Base-by-base conservation (phyloP, 2,329 filamentous ascomycete species). In the Aspergillus terreus region DNA sequence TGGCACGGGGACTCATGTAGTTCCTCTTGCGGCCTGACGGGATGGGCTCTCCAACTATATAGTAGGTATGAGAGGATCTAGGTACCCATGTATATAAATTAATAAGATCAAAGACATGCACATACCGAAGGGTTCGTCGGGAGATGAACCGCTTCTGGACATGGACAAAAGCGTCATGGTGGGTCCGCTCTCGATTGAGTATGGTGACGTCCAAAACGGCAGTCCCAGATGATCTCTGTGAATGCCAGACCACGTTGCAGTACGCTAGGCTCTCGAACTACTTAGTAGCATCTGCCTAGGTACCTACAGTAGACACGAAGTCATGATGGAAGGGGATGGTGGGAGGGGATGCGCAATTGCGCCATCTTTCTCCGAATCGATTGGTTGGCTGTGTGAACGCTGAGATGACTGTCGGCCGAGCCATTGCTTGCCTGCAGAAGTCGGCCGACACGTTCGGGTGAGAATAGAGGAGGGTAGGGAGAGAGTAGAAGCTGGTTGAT, bases 301-400 rank as follows among this genome's bases (percentile, higher is more conserved):
- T 23, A 6, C 23, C 23, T 23, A 19, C 25, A 27, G 25, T 27
- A 30, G 27, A 30, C 10, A 30, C 27, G 27, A 30, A 30, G 27
- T 30, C 27, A 30, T 30, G 7, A 30, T 30, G 7, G 7, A 30
- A 9, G 27, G 14, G 4, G 50, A 52, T 47, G 52, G 33, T 42
- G 35, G 46, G 43, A 46, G 44, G 50, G 46, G 58, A 51, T 53
- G 51, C 50, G 40, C 45, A 58, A 70, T 70, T 67, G 65, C 67
- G 66, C 64, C 65, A 70, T 68, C 59, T 47, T 38, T 42, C 43
- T 30, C 46, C 25, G 50, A 52, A 54, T 63, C 60, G 46, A 69
- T 69, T 67, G 66, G 67, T 47, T 56, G 57, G 45, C 23, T 9
- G 4, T 6, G 35, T 12, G 33, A 47, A 23, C 32, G 30, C 46